Base-by-base conservation (phyloP, 1,284 basidiomycete genomes). In the Phlebopus sp. region DNA sequence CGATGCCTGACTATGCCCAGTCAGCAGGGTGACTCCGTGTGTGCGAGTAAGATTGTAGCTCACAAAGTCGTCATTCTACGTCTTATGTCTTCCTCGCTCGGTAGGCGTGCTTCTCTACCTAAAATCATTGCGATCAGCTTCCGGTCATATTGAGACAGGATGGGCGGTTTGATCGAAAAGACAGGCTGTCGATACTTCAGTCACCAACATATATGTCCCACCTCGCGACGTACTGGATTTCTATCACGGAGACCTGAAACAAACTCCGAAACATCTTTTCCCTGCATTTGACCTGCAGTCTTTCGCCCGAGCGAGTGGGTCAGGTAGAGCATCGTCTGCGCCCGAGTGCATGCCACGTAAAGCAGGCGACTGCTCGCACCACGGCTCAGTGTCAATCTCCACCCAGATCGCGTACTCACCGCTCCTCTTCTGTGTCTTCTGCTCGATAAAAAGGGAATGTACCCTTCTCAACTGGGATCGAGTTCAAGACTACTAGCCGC, bases 301-400 rank as follows among this genome's bases (percentile, higher is more conserved):
- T 74, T 77, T n/a, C 83, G 74, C 36, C 68, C 66, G 13, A 59
- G 59, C 7, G 72, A 63, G 56, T 80, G 67, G 0, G 79, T 74
- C 14, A 92, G 62, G 62, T 89, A 89, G 21, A 95, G 72, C 14
- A 92, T 71, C 3, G 75, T 74, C 61, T 95, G 87, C 1, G 92
- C 92, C 9, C 92, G 81, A 0, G 92, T 97, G 70, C 92, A 93
- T 1, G 91, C 92, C 4, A 96, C 92, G 60, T 94, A 97, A 17
- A 95, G 77, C 47, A 96, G 68, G 8, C 92, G 84, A 42, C 86
- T 88, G 52, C 2, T 37, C 51, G 40, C 8, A 21, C 23, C 15
- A 3, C 29, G 25, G 25, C 13, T 7, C 29, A 27, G 23, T 11
- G 10, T 34, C 23, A 1, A 21, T 15, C 23, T 3, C 30, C 27